Percentiles rank a stretch among this genome's conserved stretches.
Evolutionary conservation across 306 rosid genomes (phyloP).

Genomic region (Trichosanthes cucumerina): DNA sequence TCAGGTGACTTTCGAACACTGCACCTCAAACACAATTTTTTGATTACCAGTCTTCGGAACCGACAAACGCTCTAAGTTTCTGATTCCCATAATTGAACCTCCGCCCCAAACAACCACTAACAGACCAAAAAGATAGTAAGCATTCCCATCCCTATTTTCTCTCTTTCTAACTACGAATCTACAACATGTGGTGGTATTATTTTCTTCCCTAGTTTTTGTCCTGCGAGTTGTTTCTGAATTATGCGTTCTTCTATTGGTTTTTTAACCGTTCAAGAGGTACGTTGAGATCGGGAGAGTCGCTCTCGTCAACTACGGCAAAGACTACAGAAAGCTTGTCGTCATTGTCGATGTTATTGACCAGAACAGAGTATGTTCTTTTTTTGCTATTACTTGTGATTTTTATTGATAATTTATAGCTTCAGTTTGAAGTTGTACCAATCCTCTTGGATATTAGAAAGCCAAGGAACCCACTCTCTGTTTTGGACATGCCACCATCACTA

Average conservation of each 20-base stretch:
- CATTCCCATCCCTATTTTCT: background rate
- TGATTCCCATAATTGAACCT: too few species aligned
- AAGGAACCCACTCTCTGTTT: background rate
- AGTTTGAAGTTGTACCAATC: background rate
- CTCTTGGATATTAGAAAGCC: background rate
- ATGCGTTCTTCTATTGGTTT: background rate
- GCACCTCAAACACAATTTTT: too few species aligned
- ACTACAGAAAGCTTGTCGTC: slow-evolving; percentile 31
- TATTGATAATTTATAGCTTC: background rate
- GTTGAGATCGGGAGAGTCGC: slow-evolving; percentile 42
- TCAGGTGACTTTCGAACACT: too few species aligned
- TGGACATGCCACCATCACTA: background rate
- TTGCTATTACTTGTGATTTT: background rate
- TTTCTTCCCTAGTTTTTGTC: background rate
- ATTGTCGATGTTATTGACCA: slow-evolving; percentile 42
- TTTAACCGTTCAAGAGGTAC: slow-evolving; percentile 35
- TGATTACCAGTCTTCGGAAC: too few species aligned
- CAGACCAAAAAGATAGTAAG: background rate
- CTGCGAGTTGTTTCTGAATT: background rate
- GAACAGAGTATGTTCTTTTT: slow-evolving; percentile 20
- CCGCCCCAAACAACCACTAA: too few species aligned
- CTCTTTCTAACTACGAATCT: background rate
- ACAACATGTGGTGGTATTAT: background rate
- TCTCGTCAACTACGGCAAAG: slow-evolving; percentile 38
- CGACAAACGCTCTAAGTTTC: too few species aligned